Conservation (phyloP, 2,329 filamentous ascomycete species). For the Diaporthe vexans region DNA sequence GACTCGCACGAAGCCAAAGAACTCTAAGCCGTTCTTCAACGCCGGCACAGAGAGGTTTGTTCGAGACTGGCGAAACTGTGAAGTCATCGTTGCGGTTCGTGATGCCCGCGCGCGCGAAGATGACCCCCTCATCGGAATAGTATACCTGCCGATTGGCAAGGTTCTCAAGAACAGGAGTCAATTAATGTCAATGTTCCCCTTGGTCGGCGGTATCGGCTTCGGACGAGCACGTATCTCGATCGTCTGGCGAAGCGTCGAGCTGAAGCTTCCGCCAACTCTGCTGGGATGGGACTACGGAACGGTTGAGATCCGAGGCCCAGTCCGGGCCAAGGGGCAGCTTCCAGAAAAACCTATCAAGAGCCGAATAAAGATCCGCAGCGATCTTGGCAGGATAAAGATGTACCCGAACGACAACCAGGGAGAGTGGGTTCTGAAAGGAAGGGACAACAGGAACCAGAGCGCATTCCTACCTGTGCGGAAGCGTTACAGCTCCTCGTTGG, state of each 20-base stretch:
- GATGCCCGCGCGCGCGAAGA: constrained; percentile 79
- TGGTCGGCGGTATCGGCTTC: constrained; percentile 80
- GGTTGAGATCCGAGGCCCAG: constrained; percentile 70
- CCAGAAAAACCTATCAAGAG: constrained; percentile 62
- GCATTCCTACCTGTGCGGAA: constrained; percentile 70
- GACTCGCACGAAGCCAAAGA: constrained; percentile 83
- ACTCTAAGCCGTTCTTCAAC: constrained; percentile 84
- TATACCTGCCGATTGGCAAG: constrained; percentile 75
- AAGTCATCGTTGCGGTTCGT: constrained; percentile 77
- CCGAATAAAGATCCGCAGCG: constrained; percentile 72
- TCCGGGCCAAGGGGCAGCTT: constrained; percentile 62
- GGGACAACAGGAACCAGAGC: constrained; percentile 51
- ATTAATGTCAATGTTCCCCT: constrained; percentile 74
- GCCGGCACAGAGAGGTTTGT: constrained; percentile 81
- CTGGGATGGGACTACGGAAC: constrained; percentile 82
- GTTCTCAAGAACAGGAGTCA: constrained; percentile 75
- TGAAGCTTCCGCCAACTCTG: constrained; percentile 70
- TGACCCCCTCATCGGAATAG: constrained; percentile 77
- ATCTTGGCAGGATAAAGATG: constrained; percentile 70
- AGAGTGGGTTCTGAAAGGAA: constrained; percentile 66
- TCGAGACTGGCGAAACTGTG: constrained; percentile 75
- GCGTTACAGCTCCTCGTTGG: constrained; percentile 69
- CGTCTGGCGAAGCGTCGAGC: constrained; percentile 78
- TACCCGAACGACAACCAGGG: constrained; percentile 60
- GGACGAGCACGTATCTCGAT: constrained; percentile 78